These are phyloP conservation scores for Phylloporus rhodoxanthus DNA, from an alignment of 768 basidiomycete genomes.

Conservation along the genomic window DNA sequence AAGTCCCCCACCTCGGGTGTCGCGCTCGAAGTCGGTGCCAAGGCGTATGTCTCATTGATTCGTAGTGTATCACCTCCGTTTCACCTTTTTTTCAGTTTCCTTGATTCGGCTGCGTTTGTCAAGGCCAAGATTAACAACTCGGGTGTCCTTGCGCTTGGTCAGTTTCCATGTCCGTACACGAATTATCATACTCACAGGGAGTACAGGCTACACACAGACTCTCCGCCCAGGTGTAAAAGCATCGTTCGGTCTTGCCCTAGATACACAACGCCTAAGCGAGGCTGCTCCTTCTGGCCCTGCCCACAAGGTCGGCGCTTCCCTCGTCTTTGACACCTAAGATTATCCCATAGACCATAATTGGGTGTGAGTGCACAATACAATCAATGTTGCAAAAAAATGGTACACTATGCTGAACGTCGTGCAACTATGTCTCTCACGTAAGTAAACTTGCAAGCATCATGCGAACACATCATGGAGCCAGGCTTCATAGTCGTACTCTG, in stretches of 20 bases:
- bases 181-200: slow-evolving; percentile 9
- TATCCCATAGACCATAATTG: slow-evolving; percentile 17
- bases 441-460: slow-evolving; percentile 25
- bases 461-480: slow-evolving; percentile 80
- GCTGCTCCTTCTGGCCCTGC: slow-evolving; percentile 54
- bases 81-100: slow-evolving; percentile 43
- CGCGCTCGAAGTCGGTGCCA: slow-evolving; percentile 90
- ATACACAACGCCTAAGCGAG: slow-evolving; percentile 88
- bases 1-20: slow-evolving; percentile 85
- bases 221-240: slow-evolving; percentile 93
- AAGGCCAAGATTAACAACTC: slow-evolving; percentile 99
- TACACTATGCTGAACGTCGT: not conserved
- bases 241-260: slow-evolving; percentile 89
- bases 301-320: slow-evolving; percentile 79
- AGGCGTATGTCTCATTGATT: slow-evolving; percentile 57
- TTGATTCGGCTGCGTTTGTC: slow-evolving; percentile 85
- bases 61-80: not conserved
- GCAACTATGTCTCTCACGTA: not conserved
- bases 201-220: slow-evolving; percentile 79
- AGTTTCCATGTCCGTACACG: slow-evolving; percentile 8
- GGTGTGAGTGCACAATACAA: slow-evolving; percentile 15
- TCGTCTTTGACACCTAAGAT: slow-evolving; percentile 66
- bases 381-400: slow-evolving; percentile 1
- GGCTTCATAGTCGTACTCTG: slow-evolving; percentile 73
- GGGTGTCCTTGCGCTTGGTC: slow-evolving; percentile 83